phyloP scores from a whole-genome alignment of 2,329 filamentous ascomycete species.

The Epichloe gansuensis region DNA sequence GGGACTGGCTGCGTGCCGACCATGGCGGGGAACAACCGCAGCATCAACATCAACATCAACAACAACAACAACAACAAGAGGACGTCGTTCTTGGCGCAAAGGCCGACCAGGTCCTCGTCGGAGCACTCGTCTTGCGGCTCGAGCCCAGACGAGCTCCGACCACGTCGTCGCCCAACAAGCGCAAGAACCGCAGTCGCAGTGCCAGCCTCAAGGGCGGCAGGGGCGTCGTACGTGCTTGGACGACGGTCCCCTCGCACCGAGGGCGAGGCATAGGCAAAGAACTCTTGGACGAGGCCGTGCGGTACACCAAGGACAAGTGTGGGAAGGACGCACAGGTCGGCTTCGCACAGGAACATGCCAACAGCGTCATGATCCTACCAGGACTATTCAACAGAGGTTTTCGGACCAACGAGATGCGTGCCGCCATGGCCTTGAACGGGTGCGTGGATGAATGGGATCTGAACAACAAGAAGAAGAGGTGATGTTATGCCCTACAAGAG shows the following conservation, averaged over 20 bases:
- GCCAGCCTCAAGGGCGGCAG: constrained; percentile 42
- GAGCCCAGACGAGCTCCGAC: constrained; percentile 28
- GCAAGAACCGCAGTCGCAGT: constrained; percentile 26
- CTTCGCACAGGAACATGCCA: constrained; percentile 69
- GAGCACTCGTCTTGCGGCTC: constrained; percentile 56
- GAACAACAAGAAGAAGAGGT: constrained; percentile 38
- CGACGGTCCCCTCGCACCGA: constrained; percentile 57
- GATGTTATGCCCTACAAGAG: constrained; percentile 11
- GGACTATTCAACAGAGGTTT: constrained; percentile 50
- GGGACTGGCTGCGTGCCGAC: constrained; percentile 44
- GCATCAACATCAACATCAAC: too few relatives aligned
- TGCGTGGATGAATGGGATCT: constrained; percentile 38
- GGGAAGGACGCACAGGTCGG: constrained; percentile 55
- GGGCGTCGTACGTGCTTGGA: constrained; percentile 73
- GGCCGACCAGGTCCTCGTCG: constrained; percentile 58
- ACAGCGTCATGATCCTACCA: constrained; percentile 53
- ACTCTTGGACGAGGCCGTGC: constrained; percentile 61
- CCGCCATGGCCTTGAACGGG: constrained; percentile 38
- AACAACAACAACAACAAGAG: constrained; percentile 9
- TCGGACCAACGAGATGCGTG: constrained; percentile 44
- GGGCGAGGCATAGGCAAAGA: constrained; percentile 59
- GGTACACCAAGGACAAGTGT: constrained; percentile 53
- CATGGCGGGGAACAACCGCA: constrained; percentile 28
- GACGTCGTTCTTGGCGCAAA: constrained; percentile 54
- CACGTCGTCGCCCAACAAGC: constrained; percentile 11